Evolutionary conservation across 495 filamentous ascomycete genomes (phyloP).

Genomic region (Cercophora newfieldiana): DNA sequence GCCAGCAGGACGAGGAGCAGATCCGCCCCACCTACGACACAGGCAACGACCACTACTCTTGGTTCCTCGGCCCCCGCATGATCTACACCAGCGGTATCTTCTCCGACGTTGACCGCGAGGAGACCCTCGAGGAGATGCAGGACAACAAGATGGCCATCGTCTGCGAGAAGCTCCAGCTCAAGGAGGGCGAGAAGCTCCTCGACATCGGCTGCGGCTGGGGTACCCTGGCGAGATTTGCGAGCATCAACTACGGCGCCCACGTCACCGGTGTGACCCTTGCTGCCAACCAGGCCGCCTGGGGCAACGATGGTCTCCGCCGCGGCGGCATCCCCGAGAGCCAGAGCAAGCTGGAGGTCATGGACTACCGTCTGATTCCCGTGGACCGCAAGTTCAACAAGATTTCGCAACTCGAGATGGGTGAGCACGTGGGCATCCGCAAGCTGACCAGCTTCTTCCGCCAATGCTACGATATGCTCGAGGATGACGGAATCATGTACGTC

Average conservation of each 20-base stretch:
- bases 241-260: constrained; percentile 72
- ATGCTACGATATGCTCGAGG: constrained; percentile 81
- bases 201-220: constrained; percentile 91
- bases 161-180: constrained; percentile 78
- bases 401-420: constrained; percentile 86
- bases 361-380: constrained; percentile 79
- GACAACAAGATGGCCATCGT: constrained; percentile 87
- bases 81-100: constrained; percentile 86
- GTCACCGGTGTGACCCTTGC: constrained; percentile 80
- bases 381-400: constrained; percentile 77
- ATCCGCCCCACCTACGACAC: constrained; percentile 85
- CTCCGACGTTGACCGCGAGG: constrained; percentile 70
- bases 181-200: constrained; percentile 69
- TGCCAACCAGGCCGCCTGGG: constrained; percentile 83
- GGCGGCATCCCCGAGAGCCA: constrained; percentile 68
- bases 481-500: constrained; percentile 81
- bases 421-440: constrained; percentile 82
- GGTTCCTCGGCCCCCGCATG: constrained; percentile 90
- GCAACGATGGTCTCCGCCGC: constrained; percentile 70
- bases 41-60: constrained; percentile 85
- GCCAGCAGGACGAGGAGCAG: constrained; percentile 83
- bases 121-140: constrained; percentile 80
- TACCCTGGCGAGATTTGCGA: constrained; percentile 78
- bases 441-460: constrained; percentile 68
- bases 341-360: constrained; percentile 76